A percentile compares a stretch with the other conserved stretches of the same genome.
These are phyloP conservation scores for Anthracocystis setariae DNA, from an alignment of 1,284 basidiomycete species.

Conservation along the genomic window DNA sequence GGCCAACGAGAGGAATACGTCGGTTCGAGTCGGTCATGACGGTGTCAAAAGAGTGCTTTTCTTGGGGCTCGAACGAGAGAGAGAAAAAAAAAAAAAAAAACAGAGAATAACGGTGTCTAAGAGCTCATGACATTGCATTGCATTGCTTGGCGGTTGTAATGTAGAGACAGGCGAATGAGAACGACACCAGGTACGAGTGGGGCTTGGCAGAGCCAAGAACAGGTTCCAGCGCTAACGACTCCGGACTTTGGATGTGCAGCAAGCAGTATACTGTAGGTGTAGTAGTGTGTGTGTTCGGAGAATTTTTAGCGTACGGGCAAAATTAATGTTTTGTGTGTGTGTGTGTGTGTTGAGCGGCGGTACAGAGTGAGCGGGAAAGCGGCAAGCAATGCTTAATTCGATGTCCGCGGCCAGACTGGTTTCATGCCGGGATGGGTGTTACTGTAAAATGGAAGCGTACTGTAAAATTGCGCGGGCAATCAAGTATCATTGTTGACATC, in stretches of 20 bases:
- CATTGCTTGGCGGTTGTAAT: too few relatives aligned
- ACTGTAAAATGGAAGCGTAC: background rate
- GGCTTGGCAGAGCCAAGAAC: too few relatives aligned
- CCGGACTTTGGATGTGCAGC: background rate
- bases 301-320: too few relatives aligned
- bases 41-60: background rate
- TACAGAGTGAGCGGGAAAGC: background rate
- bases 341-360: constrained; percentile 8
- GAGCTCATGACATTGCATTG: too few relatives aligned
- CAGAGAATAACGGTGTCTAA: too few relatives aligned
- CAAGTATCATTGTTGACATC: constrained; percentile 7
- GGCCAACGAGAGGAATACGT: background rate
- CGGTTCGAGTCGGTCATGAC: background rate
- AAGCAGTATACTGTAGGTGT: too few relatives aligned
- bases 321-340: too few relatives aligned
- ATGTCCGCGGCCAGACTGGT: constrained; percentile 9
- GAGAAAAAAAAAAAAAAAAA: too few relatives aligned
- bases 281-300: too few relatives aligned
- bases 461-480: background rate
- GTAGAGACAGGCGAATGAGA: too few relatives aligned
- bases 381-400: constrained; percentile 12
- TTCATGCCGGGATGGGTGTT: background rate
- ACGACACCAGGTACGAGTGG: too few relatives aligned
- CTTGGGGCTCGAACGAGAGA: too few relatives aligned
- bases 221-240: background rate